phyloP scores from a whole-genome alignment of 169 alveolate genomes.

The Plasmodium malariae region DNA sequence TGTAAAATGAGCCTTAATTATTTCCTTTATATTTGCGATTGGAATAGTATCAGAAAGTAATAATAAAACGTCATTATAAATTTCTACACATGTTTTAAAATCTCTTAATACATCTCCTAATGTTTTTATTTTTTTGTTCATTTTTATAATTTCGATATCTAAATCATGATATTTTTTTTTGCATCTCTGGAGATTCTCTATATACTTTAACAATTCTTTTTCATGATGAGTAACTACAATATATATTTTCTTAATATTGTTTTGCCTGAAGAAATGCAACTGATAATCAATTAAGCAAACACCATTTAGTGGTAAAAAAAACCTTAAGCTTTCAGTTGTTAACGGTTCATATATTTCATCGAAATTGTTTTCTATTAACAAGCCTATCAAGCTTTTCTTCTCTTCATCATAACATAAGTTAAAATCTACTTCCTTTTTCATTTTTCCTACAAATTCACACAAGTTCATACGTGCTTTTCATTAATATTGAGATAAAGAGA shows the following conservation, averaged over 20 bases:
- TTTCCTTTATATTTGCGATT: constrained; percentile 63
- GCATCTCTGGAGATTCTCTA: constrained; percentile 64
- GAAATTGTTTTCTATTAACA: constrained; percentile 64
- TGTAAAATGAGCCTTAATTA: constrained; percentile 67
- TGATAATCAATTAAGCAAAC: constrained; percentile 58
- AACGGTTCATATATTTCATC: constrained; percentile 70
- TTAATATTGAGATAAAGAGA: no score
- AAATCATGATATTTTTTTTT: constrained; percentile 51
- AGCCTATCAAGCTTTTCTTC: constrained; percentile 51
- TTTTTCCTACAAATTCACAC: no score
- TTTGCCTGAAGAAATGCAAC: constrained; percentile 52
- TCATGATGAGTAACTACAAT: constrained; percentile 73
- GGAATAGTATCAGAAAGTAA: constrained; percentile 74
- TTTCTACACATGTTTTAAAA: constrained; percentile 63
- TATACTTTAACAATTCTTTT: constrained; percentile 42
- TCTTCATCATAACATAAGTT: constrained; percentile 59
- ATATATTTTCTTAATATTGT: constrained; percentile 60
- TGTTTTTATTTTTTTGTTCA: constrained; percentile 57
- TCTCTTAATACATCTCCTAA: constrained; percentile 75
- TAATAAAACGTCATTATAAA: constrained; percentile 56
- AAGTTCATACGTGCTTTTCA: no score
- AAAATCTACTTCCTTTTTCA: constrained; percentile 61
- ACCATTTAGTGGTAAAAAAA: constrained; percentile 64
- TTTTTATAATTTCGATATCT: constrained; percentile 72
- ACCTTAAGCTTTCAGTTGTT: constrained; percentile 63